A percentile compares a stretch with the other conserved stretches of the same genome.
phyloP scores from a whole-genome alignment of 345 rosid genomes.

The Lumnitzera racemosa region DNA sequence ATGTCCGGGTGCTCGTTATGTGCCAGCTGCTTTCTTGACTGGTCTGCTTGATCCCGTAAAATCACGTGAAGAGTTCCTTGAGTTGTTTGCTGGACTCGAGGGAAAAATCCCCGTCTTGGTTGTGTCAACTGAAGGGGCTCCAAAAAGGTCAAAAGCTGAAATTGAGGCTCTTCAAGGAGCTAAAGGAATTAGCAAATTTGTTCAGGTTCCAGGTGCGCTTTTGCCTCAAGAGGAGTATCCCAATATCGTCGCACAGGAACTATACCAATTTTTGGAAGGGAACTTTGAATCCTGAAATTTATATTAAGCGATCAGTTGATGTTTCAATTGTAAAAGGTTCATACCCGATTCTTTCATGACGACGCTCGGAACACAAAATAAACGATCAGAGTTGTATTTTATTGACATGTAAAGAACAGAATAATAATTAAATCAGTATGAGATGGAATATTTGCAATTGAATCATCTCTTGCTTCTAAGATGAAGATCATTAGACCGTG shows the following conservation, averaged over 20 bases:
- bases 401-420: no score
- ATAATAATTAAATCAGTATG: no score
- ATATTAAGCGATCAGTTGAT: no score
- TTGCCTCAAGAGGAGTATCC: slow-evolving; percentile 94
- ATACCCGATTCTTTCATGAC: background rate
- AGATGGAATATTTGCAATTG: no score
- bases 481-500: no score
- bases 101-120: slow-evolving; percentile 56
- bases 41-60: slow-evolving; percentile 83
- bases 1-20: slow-evolving; percentile 71
- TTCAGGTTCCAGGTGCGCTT: slow-evolving; percentile 77
- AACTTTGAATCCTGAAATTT: slow-evolving; percentile 21
- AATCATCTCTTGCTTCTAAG: no score
- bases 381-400: no score
- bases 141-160: slow-evolving; percentile 86
- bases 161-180: slow-evolving; percentile 75
- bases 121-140: slow-evolving; percentile 58
- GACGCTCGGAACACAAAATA: background rate
- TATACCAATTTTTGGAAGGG: slow-evolving; percentile 54
- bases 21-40: slow-evolving; percentile 84
- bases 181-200: slow-evolving; percentile 65
- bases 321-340: no score
- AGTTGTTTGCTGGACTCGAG: slow-evolving; percentile 55
- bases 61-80: slow-evolving; percentile 63
- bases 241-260: slow-evolving; percentile 50